Evolutionary conservation across 495 filamentous ascomycete species (phyloP), one percentile per base, ranked within the genome.

Genomic region (Aspergillus haitiensis): DNA sequence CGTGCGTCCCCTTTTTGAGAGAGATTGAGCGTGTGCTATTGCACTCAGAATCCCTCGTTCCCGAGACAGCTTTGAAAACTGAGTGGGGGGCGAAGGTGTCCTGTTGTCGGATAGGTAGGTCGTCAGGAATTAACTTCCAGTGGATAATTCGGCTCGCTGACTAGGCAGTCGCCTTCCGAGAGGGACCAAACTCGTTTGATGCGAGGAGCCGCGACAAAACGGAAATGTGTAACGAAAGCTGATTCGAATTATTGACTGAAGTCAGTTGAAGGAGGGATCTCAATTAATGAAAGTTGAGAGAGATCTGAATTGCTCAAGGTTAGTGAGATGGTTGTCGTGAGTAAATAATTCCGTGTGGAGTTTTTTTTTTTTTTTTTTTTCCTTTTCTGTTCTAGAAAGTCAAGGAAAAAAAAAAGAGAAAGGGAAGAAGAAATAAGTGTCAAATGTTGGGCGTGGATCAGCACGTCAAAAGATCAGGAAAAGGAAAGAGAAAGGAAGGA

Each of bases 1-100:
- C 53, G 65, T 72, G 56, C 66, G 72, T 59, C 68, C 68, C 57
- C 63, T 64, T 60, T 64, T 61, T 66, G 59, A 33, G 64, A 64
- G 21, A 40, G 42, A 52, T 57, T 50, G 36, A 45, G 55, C 42
- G 52, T 52, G 55, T 53, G 51, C 46, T 55, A 57, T 59, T 50
- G 44, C 61, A 63, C 63, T 46, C 57, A 49, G 47, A 39, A 40
- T 39, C 49, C 37, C 45, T 52, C 44, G 55, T 55, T 42, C 51
- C 36, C 44, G n/a, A 57, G 52, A 59, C 55, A 56, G 44, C 35
- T 31, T 46, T n/a, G 21, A 46, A 46, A 18, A 46, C 15, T 9
- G n/a, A 21, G 44, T 7, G 44, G 44, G 44, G 10, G 44, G 15
- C 5, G 56, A 21, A 47, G 34, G 56, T 3, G 47, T 44, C 21